Base-by-base conservation (phyloP, 805 yeast species). In the Dipodascus geniculatus region DNA sequence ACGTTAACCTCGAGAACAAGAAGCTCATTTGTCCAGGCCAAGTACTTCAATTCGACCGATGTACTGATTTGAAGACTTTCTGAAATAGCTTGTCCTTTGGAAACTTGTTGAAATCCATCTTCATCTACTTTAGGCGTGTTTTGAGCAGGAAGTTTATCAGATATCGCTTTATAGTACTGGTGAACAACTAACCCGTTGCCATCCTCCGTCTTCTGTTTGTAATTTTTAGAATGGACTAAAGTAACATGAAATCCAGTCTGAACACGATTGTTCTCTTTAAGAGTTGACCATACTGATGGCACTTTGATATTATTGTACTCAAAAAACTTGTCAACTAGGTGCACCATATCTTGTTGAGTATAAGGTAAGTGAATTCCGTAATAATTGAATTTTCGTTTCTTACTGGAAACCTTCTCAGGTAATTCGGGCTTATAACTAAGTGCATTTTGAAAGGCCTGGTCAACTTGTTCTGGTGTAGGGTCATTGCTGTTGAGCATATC, bases 1-100 rank as follows among this genome's bases (percentile, higher is more conserved):
- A 75, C 56, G 6, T 71, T 70, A 1, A 80, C 86, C 19, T 73
- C 64, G 2, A 85, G 65, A 19, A 91, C 80, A 49, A 82, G 69
- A 6, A 82, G 71, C 42, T 70, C 69, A 1, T 71, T 65, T 55
- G 78, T 76, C 73, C 82, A 79, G 11, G 79, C 71, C 9, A 85
- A 52, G 17, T 68, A 69, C 3, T 65, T 64, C 20, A 83, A 60
- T 24, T 60, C 65, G 22, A 85, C 62, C 28, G 68, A 68, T 2
- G 78, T 76, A 22, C 51, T 50, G 55, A 68, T 67, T 17, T 38
- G 20, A 14, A 38, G 44, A 38, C 20, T 17, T 17, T 38, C 14
- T 11, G 44, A 38, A 38, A 9, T 38, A 6, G 44, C 14, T n/a
- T 4, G 44, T n/a, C 4, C 6, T n/a, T 38, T 38, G 11, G 44